Evolutionary conservation across 1,284 basidiomycete genomes (phyloP).

Genomic region (Ganoderma lingzhi): DNA sequence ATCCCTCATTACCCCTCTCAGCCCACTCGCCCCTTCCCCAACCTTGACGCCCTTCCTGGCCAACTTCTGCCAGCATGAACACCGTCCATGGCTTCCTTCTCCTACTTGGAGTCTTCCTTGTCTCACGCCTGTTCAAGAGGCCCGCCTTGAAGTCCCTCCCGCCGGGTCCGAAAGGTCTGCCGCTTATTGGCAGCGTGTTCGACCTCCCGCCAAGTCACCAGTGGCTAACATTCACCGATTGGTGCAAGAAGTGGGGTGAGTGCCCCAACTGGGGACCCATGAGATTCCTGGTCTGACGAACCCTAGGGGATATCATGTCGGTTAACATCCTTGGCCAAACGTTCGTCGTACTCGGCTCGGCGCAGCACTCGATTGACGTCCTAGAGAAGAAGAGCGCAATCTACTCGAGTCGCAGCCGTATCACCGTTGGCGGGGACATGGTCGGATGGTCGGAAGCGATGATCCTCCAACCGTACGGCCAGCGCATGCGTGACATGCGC

Average conservation of each 20-base stretch:
- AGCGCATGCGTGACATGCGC: conserved; percentile 68
- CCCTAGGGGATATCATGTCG: conserved; percentile 66
- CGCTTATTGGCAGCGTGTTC: conserved; percentile 34
- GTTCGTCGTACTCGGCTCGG: conserved; percentile 65
- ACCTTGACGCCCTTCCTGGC: not conserved
- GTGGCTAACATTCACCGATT: conserved; percentile 63
- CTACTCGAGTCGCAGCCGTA: conserved; percentile 69
- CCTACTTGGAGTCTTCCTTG: conserved; percentile 17
- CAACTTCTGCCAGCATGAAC: conserved; percentile 6
- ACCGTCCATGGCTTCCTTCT: conserved; percentile 10
- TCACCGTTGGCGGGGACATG: conserved; percentile 53
- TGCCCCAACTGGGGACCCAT: not conserved
- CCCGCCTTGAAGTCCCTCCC: conserved; percentile 21
- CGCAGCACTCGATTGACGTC: conserved; percentile 60
- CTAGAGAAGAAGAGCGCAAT: conserved; percentile 73
- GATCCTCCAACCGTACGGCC: conserved; percentile 66
- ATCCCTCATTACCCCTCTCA: not conserved
- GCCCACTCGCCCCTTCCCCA: not conserved
- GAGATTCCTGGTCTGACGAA: too few relatives aligned
- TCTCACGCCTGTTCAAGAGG: conserved; percentile 37
- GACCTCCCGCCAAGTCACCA: conserved; percentile 40
- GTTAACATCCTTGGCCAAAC: conserved; percentile 66
- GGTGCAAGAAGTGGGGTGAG: conserved; percentile 51
- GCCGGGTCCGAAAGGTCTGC: conserved; percentile 33
- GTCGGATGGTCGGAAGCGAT: conserved; percentile 73